These are phyloP conservation scores for Canavalia ensiformis DNA, from an alignment of 306 rosid genomes.

Conservation along the genomic window DNA sequence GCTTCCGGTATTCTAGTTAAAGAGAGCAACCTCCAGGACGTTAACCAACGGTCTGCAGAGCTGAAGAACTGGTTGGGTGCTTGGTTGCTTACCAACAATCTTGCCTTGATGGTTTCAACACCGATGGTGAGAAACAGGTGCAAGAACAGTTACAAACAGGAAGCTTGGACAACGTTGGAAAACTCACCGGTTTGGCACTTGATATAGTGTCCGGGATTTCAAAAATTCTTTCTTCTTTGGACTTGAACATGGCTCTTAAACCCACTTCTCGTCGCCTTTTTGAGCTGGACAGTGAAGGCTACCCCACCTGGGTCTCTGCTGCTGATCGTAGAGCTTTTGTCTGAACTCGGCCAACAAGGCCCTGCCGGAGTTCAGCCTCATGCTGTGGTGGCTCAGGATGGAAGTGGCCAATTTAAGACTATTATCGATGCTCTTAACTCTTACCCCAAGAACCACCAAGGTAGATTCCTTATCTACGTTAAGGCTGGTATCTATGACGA, in stretches of 20 bases:
- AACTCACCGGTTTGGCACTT: constrained; percentile 64
- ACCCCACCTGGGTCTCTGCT: constrained; percentile 63
- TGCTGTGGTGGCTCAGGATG: constrained; percentile 79
- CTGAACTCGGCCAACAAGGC: not conserved
- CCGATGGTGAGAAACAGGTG: constrained; percentile 41
- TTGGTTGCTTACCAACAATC: constrained; percentile 61
- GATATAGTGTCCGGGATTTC: constrained; percentile 60
- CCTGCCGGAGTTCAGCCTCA: constrained; percentile 33
- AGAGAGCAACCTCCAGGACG: constrained; percentile 22
- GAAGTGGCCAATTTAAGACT: constrained; percentile 65
- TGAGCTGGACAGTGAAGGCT: constrained; percentile 45
- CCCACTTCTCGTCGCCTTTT: constrained; percentile 58
- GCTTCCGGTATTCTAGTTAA: constrained; percentile 34
- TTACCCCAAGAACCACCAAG: constrained; percentile 55
- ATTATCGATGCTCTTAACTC: constrained; percentile 64
- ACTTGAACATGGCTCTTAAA: constrained; percentile 50
- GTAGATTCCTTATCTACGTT: constrained; percentile 66
- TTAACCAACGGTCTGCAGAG: constrained; percentile 42
- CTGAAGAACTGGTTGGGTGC: constrained; percentile 72
- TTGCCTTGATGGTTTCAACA: constrained; percentile 61
- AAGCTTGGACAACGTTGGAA: constrained; percentile 45
- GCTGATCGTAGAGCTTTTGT: constrained; percentile 66
- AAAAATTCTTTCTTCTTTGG: constrained; percentile 36
- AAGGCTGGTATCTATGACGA: constrained; percentile 73
- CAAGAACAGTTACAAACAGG: constrained; percentile 2